phyloP scores from a whole-genome alignment of 73 alveolate genomes.

The Urostyla sp. region DNA sequence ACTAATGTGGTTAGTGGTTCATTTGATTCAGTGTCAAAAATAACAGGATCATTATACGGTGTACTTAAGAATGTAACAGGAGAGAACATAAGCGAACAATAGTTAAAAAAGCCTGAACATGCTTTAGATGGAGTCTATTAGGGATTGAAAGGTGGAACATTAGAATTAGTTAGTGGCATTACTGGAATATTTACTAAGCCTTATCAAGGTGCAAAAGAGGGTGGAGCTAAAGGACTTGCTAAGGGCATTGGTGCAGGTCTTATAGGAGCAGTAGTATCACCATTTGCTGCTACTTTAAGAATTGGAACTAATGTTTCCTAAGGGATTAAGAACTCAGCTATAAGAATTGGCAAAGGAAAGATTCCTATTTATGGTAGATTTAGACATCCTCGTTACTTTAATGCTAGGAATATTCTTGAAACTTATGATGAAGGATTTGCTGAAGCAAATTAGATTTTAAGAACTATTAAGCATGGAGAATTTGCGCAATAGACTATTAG shows the following conservation, averaged over 20 bases:
- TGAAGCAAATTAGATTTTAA: slow-evolving; percentile 73
- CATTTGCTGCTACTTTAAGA: slow-evolving; percentile 86
- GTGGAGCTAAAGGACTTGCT: slow-evolving; percentile 89
- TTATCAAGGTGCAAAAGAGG: slow-evolving; percentile 79
- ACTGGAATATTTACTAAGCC: slow-evolving; percentile 90
- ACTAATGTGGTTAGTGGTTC: slow-evolving; percentile 82
- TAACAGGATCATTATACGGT: slow-evolving; percentile 90
- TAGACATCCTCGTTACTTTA: slow-evolving; percentile 90
- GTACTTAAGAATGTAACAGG: slow-evolving; percentile 86
- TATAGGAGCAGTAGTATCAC: slow-evolving; percentile 87
- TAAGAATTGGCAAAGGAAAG: slow-evolving; percentile 75
- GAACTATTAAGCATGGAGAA: slow-evolving; percentile 74
- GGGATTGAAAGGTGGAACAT: slow-evolving; percentile 89
- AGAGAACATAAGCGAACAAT: slow-evolving; percentile 72
- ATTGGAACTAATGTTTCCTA: slow-evolving; percentile 76
- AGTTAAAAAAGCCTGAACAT: slow-evolving; percentile 84
- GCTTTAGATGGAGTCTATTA: slow-evolving; percentile 75
- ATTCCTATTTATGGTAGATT: slow-evolving; percentile 79
- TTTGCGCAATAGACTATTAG: slow-evolving; percentile 64
- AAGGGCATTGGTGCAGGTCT: slow-evolving; percentile 90
- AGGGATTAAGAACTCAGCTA: slow-evolving; percentile 84
- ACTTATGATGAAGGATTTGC: slow-evolving; percentile 88
- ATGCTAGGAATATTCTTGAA: slow-evolving; percentile 71
- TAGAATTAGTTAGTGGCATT: slow-evolving; percentile 84
- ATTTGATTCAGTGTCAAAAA: slow-evolving; percentile 87